Evolutionary conservation across 768 basidiomycete species (phyloP).

Genomic region (Tricholoma terreum): DNA sequence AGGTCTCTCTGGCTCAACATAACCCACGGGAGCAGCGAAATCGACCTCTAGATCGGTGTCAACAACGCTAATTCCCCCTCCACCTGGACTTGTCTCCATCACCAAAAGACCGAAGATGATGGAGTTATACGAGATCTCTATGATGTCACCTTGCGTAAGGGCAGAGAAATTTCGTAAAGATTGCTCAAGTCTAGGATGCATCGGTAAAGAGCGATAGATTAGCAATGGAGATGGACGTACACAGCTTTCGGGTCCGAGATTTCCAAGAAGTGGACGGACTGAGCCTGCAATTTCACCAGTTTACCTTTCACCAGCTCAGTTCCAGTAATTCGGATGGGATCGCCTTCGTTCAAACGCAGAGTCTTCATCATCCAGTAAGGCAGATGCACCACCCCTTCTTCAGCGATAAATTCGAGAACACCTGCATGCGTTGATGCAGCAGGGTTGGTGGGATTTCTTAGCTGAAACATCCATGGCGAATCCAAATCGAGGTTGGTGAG

Average conservation of each 20-base stretch:
- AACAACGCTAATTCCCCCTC: conserved; percentile 82
- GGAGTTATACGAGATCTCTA: conserved; percentile 96
- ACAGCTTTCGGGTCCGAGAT: conserved; percentile 98
- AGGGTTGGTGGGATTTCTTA: conserved; percentile 85
- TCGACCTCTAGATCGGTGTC: conserved; percentile 99
- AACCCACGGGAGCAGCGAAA: conserved; percentile 90
- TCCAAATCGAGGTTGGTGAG: conserved; percentile 86
- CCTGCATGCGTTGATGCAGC: conserved; percentile 91
- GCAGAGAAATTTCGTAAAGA: conserved; percentile 90
- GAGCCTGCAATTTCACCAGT: conserved; percentile 95
- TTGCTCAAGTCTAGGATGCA: conserved; percentile 74
- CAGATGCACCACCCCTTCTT: conserved; percentile 92
- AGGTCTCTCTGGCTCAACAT: conserved; percentile 89
- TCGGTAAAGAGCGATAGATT: background rate
- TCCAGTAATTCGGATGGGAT: conserved; percentile 90
- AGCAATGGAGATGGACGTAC: conserved; percentile 46
- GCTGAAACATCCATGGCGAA: conserved; percentile 93
- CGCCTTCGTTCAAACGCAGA: conserved; percentile 88
- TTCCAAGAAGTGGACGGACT: conserved; percentile 92
- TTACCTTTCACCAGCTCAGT: conserved; percentile 88
- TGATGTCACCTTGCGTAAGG: conserved; percentile 93
- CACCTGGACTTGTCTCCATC: conserved; percentile 89
- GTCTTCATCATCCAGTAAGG: conserved; percentile 99
- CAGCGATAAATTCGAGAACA: conserved; percentile 98
- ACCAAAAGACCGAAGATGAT: conserved; percentile 94